Evolutionary conservation across 805 yeast genomes (phyloP), one percentile per base, ranked within the genome.

Genomic region (Teunomyces lycoperdinae): DNA sequence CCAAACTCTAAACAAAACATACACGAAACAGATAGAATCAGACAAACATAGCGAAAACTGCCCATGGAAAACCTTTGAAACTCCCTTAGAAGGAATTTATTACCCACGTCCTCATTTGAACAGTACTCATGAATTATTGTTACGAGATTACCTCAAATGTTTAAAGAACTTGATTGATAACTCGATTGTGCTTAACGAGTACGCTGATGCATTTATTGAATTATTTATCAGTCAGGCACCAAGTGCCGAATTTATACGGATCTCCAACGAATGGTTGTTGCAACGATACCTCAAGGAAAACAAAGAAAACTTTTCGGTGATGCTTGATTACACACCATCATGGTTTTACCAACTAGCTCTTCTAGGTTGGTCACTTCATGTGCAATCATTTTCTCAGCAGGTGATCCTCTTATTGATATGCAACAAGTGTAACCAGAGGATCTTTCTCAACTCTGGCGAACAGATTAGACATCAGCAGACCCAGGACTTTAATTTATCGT

Each of bases 321-420:
- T 57, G 20, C 54, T 70, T 6, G 58, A 58, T 8, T 42, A 47
- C n/a, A 55, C 60, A 2, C 74, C 74, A 8, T 29, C 34, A 0
- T 68, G 72, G 72, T 49, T 65, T 20, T 71, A 68, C 49, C 46
- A 56, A n/a, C 44, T 71, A n/a, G 70, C 75, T 4, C 52, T 63
- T 24, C 50, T 62, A 44, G 76, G 76, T 5, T 73, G 77, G 77
- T 56, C 56, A 11, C 54, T 73, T 36, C 50, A 64, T 29, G 60
- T 66, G 5, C 74, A 68, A 51, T 51, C 61, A 3, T 64, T 63
- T 50, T 51, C 62, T 5, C 40, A 56, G 24, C 57, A 61, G 11
- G 42, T 62, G 14, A 62, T 70, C 3, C 54, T 70, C 5, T 53
- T 70, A 10, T 52, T 72, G 33, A 62, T 60, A n/a, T 72, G 77